Base-by-base conservation (phyloP, 139 green algal species). In the Ettlia oleoabundans region DNA sequence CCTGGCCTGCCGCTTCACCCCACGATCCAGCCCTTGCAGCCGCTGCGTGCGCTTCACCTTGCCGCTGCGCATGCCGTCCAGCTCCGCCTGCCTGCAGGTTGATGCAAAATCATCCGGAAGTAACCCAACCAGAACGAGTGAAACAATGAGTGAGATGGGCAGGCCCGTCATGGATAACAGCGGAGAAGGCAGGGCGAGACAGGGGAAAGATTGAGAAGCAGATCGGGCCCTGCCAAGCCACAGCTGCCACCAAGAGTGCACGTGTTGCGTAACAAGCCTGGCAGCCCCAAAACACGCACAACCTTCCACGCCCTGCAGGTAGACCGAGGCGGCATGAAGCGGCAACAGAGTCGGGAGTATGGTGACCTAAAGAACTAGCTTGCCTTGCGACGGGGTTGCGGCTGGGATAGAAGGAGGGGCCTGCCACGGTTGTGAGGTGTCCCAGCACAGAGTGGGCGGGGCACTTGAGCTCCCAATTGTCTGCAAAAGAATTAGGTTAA, bases 11-110 rank as follows among this genome's bases (percentile, higher is more conserved):
- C 30, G 63, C 63, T 43, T 35, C 30, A 22, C 1, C 7, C n/a
- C 8, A 10, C 65, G 21, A 19, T 26, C 65, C 35, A 51, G 65
- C 33, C 64, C 35, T 33, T 47, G 30, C 32, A 41, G 30, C 4
- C 32, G 30, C 32, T 15, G 30, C 64, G 30, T 71, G 64, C 30
- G 4, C 64, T n/a, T 40, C 68, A 58, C 37, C 68, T 13, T 55
- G 38, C 68, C 68, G 28, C 7, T 62, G 6, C 40, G 40, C 68
- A 76, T 58, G 24, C 68, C 9, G 10, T 76, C 68, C 28, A 76
- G 68, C 68, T 76, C 68, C 5, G 41, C 68, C 42, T 76, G 22
- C 68, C 68, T 76, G 68, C 68, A 40, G 24, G 22, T n/a, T n/a
- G n/a, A n/a, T n/a, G n/a, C n/a, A n/a, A n/a, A n/a, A n/a, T n/a